phyloP scores from a whole-genome alignment of 352 stramenopile genomes.

The Phytophthora brassicae region DNA sequence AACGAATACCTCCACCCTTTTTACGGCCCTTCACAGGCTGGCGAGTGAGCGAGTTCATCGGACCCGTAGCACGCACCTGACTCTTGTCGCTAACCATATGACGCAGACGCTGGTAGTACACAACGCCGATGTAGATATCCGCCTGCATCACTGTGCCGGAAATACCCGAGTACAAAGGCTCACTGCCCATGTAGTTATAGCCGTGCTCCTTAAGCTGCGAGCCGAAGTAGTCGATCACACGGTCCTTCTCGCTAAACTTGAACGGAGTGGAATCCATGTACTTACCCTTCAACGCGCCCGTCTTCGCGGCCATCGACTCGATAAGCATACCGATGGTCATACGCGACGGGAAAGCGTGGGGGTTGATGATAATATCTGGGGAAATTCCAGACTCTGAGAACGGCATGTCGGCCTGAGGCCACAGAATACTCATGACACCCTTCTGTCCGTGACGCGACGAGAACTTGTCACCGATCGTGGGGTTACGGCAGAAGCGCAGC shows the following conservation, averaged over 20 bases:
- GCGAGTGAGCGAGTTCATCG: slow-evolving; percentile 98
- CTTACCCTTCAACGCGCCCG: slow-evolving; percentile 96
- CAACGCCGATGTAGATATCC: slow-evolving; percentile 99
- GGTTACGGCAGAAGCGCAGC: slow-evolving; percentile 98
- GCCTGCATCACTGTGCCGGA: slow-evolving; percentile 98
- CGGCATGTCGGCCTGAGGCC: slow-evolving; percentile 99
- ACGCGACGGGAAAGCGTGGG: slow-evolving; percentile 96
- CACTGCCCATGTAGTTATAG: slow-evolving; percentile 98
- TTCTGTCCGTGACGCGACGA: slow-evolving; percentile 99
- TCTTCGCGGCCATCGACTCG: slow-evolving; percentile 99
- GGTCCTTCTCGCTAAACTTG: slow-evolving; percentile 98
- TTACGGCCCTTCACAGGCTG: slow-evolving; percentile 99
- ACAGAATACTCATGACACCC: slow-evolving; percentile 98
- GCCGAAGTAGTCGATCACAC: slow-evolving; percentile 99
- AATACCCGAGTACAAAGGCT: slow-evolving; percentile 99
- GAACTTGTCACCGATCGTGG: slow-evolving; percentile 99
- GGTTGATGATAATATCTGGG: slow-evolving; percentile 99
- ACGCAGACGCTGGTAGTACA: slow-evolving; percentile 99
- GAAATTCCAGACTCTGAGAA: slow-evolving; percentile 99
- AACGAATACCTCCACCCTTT: slow-evolving; percentile 98
- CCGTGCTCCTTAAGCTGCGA: slow-evolving; percentile 96
- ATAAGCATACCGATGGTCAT: slow-evolving; percentile 98
- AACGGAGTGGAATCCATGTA: slow-evolving; percentile 99
- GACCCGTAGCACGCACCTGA: slow-evolving; percentile 97
- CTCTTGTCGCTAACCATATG: slow-evolving; percentile 99